Percentiles rank a stretch among this genome's conserved stretches.
phyloP scores from a whole-genome alignment of 2,329 filamentous ascomycete genomes.

The Cytospora mali region DNA sequence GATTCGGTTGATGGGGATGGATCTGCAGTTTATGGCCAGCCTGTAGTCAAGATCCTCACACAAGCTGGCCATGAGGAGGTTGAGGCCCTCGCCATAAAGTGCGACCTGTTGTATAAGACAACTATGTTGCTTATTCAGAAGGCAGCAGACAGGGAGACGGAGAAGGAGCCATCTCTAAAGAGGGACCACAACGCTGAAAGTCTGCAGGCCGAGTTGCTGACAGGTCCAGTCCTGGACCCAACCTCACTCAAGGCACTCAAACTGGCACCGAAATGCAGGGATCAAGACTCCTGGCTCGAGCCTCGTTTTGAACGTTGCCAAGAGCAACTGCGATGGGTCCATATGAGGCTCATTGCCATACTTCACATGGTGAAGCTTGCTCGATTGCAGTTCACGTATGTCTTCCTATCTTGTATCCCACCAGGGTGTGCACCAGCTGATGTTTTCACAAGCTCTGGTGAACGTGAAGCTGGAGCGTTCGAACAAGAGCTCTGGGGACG shows the following conservation, averaged over 20 bases:
- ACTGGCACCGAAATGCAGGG: too few relatives aligned
- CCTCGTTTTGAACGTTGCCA: neutral
- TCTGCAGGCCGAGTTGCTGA: slow-evolving; percentile 10
- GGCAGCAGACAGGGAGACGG: neutral
- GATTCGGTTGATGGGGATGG: neutral
- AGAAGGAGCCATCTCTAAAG: neutral
- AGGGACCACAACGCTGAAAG: neutral
- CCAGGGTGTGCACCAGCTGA: neutral
- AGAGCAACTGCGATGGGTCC: slow-evolving; percentile 17
- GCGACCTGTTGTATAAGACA: slow-evolving; percentile 18
- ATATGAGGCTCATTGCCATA: slow-evolving; percentile 8
- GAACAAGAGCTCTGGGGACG: slow-evolving; percentile 12
- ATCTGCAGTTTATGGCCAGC: neutral
- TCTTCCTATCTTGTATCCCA: fast-evolving
- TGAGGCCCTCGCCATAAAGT: slow-evolving; percentile 14
- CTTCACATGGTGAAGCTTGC: slow-evolving; percentile 17
- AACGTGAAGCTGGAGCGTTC: slow-evolving; percentile 12
- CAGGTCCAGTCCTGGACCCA: slow-evolving; percentile 13
- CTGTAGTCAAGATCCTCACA: neutral
- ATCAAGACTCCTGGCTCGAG: too few relatives aligned
- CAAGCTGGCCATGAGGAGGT: slow-evolving; percentile 3
- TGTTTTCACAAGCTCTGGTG: neutral
- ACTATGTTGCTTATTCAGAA: slow-evolving; percentile 14
- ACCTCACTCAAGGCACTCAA: too few relatives aligned
- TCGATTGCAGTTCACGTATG: slow-evolving; percentile 2